phyloP scores from a whole-genome alignment of 225 moss, liverwort and hornwort genomes.

The Lunularia cruciata region DNA sequence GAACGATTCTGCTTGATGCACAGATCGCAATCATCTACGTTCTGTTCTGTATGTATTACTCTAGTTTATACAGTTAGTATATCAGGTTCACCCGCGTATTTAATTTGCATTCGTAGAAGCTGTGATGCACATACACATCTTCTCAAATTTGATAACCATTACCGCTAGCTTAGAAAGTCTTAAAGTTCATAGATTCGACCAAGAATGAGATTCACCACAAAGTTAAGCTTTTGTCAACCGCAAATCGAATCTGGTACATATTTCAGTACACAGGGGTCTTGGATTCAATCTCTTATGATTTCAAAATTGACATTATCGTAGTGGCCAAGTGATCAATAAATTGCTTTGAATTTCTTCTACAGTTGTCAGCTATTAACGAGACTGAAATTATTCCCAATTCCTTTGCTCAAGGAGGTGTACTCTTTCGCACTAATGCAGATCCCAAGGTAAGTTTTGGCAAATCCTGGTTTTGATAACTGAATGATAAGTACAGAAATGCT shows the following conservation, averaged over 20 bases:
- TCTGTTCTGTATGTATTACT: too few species aligned
- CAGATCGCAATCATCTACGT: background rate
- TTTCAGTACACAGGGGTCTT: too few species aligned
- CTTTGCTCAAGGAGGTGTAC: slow-evolving; percentile 62
- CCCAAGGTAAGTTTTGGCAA: slow-evolving; percentile 48
- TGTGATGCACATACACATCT: too few species aligned
- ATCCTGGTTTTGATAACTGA: too few species aligned
- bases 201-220: background rate
- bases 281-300: too few species aligned
- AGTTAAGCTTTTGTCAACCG: background rate
- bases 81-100: too few species aligned
- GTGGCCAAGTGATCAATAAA: background rate
- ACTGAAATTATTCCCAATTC: slow-evolving; percentile 48
- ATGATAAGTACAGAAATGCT: too few species aligned
- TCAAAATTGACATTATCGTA: background rate
- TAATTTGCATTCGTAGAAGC: too few species aligned
- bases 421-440: slow-evolving; percentile 58
- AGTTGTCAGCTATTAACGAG: slow-evolving; percentile 62
- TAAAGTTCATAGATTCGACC: background rate
- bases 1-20: background rate
- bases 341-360: slow-evolving; percentile 3
- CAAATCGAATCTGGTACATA: background rate
- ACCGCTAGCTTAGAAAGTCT: background rate
- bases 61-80: too few species aligned
- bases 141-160: too few species aligned